These are phyloP conservation scores for Teratosphaeria epicoccoides DNA, from an alignment of 2,329 filamentous ascomycete genomes.

Conservation along the genomic window DNA sequence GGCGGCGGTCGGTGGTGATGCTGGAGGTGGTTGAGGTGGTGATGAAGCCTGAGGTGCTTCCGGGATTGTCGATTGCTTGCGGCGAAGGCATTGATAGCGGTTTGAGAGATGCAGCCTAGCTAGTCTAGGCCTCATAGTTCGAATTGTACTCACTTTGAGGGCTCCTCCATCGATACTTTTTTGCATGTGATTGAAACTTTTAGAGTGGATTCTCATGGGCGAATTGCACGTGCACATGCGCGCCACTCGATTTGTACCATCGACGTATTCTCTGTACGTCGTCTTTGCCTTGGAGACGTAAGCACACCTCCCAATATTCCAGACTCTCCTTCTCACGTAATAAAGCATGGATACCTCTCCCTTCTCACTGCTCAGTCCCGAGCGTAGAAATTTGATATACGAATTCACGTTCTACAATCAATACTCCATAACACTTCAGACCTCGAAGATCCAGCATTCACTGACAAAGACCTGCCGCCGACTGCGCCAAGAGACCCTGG, in stretches of 20 bases:
- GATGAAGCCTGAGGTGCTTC: background rate
- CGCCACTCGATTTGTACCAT: too few species aligned
- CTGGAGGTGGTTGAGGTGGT: constrained; percentile 1
- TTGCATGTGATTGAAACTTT: background rate
- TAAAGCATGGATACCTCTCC: constrained; percentile 6
- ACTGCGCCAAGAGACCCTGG: constrained; percentile 12
- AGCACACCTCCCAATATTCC: background rate
- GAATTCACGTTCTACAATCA: constrained; percentile 11
- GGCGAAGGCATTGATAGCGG: constrained; percentile 15
- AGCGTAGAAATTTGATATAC: constrained; percentile 16
- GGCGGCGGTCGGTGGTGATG: constrained; percentile 4
- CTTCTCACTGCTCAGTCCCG: constrained; percentile 7
- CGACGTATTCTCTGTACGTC: background rate
- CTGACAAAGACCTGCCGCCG: constrained; percentile 15
- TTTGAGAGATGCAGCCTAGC: constrained; percentile 18
- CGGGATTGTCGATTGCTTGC: constrained; percentile 1
- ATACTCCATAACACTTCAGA: constrained; percentile 13
- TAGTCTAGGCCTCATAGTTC: constrained; percentile 3
- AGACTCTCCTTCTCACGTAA: background rate
- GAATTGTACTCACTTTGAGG: constrained; percentile 5
- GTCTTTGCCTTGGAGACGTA: too few species aligned
- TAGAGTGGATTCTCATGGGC: too few species aligned
- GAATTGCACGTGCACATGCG: too few species aligned
- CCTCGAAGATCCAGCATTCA: constrained; percentile 8
- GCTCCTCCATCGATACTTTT: background rate